Evolutionary conservation across 2,329 filamentous ascomycete genomes (phyloP), one percentile per base, ranked within the genome.

Genomic region (Colletotrichum echinochloae): DNA sequence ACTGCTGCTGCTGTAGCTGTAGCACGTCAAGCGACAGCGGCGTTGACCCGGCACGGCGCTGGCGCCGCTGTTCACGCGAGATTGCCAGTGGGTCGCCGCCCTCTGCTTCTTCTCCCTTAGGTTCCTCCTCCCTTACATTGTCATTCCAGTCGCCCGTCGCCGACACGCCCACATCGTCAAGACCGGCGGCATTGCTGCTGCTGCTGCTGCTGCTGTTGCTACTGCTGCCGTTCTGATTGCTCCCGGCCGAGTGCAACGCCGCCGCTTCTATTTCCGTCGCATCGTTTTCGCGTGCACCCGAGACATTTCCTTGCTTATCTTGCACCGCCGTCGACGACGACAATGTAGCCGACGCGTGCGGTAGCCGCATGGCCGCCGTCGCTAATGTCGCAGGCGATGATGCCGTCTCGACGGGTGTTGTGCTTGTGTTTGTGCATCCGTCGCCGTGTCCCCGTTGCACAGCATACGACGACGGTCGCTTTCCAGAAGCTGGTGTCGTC

Each of bases 1-100:
- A 59, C n/a, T n/a, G n/a, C n/a, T n/a, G n/a, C n/a, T n/a, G n/a
- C n/a, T n/a, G n/a, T n/a, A n/a, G n/a, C 67, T 59, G 64, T 44
- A 67, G 57, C 67, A 57, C 57, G 35, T 70, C 69, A 51, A 73
- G 66, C n/a, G 57, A 69, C 60, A 72, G 70, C 52, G 72, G 72
- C 46, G 72, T 73, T 44, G 72, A 72, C 33, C 72, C 72, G 52
- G 72, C 69, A 59, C 65, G 57, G 62, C 70, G 65, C 59, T 66
- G 67, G 56, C 64, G 63, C 57, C 57, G 64, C 35, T 67, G 52
- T 37, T 55, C 28, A 57, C 41, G 57, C 67, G 64, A 70, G 41
- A 70, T 67, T 71, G 44, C 33, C 33, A 9, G 46, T 55, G 23
- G 37, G 20, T n/a, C 57, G 30, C 8, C 30, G 16, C 23, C 41